phyloP scores from a whole-genome alignment of 768 basidiomycete genomes.

The Leccinum variicolor region DNA sequence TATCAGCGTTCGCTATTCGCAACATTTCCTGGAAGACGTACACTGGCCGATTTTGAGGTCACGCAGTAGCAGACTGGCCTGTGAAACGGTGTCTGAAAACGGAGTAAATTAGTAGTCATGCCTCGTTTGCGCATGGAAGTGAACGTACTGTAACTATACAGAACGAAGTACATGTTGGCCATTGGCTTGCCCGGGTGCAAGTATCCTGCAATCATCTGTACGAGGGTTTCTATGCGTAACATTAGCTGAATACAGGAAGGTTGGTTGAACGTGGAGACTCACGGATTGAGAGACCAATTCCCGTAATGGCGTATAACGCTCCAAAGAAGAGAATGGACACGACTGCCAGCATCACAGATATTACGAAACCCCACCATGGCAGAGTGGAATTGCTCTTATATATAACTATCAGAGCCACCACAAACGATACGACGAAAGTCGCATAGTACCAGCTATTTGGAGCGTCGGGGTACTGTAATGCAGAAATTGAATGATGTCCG shows the following conservation, averaged over 20 bases:
- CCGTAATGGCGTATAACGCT: slow-evolving; percentile 52
- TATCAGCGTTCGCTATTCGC: slow-evolving; percentile 35
- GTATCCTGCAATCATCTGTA: slow-evolving; percentile 38
- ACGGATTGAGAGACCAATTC: slow-evolving; percentile 16
- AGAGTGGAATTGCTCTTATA: slow-evolving; percentile 52
- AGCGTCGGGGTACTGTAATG: slow-evolving; percentile 30
- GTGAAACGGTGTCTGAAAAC: slow-evolving; percentile 44
- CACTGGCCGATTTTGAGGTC: slow-evolving; percentile 48
- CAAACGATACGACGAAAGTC: slow-evolving; percentile 32
- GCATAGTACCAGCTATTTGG: slow-evolving; percentile 34
- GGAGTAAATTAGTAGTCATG: background rate
- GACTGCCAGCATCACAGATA: slow-evolving; percentile 50
- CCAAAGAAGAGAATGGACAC: slow-evolving; percentile 52
- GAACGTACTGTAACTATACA: slow-evolving; percentile 45
- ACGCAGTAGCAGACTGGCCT: slow-evolving; percentile 50
- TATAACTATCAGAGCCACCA: slow-evolving; percentile 51
- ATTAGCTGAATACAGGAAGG: background rate
- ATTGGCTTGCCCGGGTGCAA: slow-evolving; percentile 36
- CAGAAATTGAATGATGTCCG: background rate
- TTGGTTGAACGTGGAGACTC: slow-evolving; percentile 6
- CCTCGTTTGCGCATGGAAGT: slow-evolving; percentile 7
- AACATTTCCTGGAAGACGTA: background rate
- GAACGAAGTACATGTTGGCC: slow-evolving; percentile 42
- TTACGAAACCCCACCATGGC: slow-evolving; percentile 58
- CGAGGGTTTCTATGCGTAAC: slow-evolving; percentile 21